Evolutionary conservation across 371 early-diverging fungal species (phyloP), one percentile per base, ranked within the genome.

Genomic region (Chytridium lagenaria): DNA sequence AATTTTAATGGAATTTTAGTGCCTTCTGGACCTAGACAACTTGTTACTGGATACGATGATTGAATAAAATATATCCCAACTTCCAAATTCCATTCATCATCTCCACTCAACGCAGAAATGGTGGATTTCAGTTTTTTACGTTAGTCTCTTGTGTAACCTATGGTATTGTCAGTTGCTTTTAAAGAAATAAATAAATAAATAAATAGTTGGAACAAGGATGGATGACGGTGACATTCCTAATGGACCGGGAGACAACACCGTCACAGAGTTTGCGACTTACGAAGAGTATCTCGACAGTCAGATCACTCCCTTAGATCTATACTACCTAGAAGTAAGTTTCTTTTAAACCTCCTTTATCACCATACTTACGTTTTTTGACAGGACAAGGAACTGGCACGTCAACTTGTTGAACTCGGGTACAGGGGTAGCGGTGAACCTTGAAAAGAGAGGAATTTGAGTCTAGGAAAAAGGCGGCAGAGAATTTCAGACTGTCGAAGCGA

Each of bases 201-300:
- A n/a, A n/a, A n/a, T n/a, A n/a, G n/a, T n/a, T n/a, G n/a, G n/a
- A n/a, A n/a, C n/a, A n/a, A n/a, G 23, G 26, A 52, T 52, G 55
- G 55, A 52, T 12, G 63, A 61, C 15, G 38, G 63, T 10, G 63
- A 61, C 33, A 61, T 83, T 80, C 75, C 75, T 0, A 79, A 84
- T 61, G 81, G 79, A 16, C 34, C 75, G 10, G 87, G 81, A 19
- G 85, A 84, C 74, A 81, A 57, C 66, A 80, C 80, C 19, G 82
- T 84, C 55, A 80, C 85, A 37, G 86, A 87, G 72, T 86, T 84
- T 76, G 81, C 82, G 19, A 85, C 84, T 1, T 87, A 86, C 70
- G 88, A 87, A 73, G 88, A 87, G 40, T 87, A 87, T 77, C 78
- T 87, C 10, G 88, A 87, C 79, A 76, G 76, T 34, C 88, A 86